phyloP scores from a whole-genome alignment of 2,329 filamentous ascomycete genomes.

The Keithomyces neogunnii region DNA sequence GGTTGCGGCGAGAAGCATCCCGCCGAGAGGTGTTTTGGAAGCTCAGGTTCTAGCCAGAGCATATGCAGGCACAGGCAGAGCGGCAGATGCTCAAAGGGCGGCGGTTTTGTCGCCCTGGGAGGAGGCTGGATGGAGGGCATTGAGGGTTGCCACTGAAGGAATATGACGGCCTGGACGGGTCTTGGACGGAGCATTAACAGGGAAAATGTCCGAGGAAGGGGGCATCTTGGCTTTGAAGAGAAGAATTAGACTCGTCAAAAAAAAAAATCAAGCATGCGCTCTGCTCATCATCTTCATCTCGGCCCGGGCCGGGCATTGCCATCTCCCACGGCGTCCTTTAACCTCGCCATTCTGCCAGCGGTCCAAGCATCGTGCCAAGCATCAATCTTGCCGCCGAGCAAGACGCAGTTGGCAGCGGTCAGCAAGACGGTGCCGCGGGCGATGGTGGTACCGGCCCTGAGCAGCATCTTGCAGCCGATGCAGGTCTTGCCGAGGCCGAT shows the following conservation, averaged over 20 bases:
- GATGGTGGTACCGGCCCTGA: constrained; percentile 57
- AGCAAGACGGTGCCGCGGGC: constrained; percentile 73
- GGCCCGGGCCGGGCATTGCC: neutral
- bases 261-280: constrained; percentile 9
- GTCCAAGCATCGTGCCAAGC: constrained; percentile 71
- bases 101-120: constrained; percentile 79
- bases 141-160: constrained; percentile 27
- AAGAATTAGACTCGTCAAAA: neutral
- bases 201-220: no score
- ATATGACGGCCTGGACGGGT: constrained; percentile 4
- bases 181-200: no score
- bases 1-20: constrained; percentile 66
- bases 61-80: constrained; percentile 63
- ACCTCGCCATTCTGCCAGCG: constrained; percentile 57
- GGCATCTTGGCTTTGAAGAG: neutral
- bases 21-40: constrained; percentile 60
- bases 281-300: neutral
- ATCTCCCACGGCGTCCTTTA: constrained; percentile 45
- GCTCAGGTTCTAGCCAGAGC: constrained; percentile 63
- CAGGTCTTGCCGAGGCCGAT: constrained; percentile 55
- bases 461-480: constrained; percentile 75
- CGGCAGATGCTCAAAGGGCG: constrained; percentile 67
- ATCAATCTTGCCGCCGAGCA: constrained; percentile 86
- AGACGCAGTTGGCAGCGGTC: constrained; percentile 55
- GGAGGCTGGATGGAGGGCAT: constrained; percentile 52